Evolutionary conservation across 345 rosid species (phyloP).

Genomic region (Garcia nutans): DNA sequence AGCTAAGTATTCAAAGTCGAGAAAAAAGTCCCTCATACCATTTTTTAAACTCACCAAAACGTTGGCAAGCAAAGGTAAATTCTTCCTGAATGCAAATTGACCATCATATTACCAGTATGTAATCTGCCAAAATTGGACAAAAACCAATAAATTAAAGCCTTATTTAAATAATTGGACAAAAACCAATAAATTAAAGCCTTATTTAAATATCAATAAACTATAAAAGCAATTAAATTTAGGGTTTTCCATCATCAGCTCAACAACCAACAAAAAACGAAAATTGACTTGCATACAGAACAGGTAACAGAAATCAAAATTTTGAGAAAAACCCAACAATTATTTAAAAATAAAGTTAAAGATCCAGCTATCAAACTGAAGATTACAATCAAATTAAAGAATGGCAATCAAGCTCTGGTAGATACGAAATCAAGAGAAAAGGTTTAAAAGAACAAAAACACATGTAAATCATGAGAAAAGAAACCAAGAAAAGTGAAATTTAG

Average conservation of each 20-base stretch:
- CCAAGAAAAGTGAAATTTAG: neutral
- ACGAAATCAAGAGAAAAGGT: neutral
- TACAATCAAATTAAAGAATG: neutral
- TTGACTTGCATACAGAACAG: neutral
- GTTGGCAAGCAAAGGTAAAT: neutral
- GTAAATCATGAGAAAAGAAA: neutral
- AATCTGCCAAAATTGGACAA: neutral
- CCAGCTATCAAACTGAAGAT: neutral
- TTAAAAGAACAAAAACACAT: neutral
- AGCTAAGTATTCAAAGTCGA: conserved; percentile 32
- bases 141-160: conserved; percentile 12
- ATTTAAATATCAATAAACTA: neutral
- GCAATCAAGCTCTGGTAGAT: neutral
- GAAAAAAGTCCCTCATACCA: conserved; percentile 37
- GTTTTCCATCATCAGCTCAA: neutral
- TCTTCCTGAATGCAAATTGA: neutral
- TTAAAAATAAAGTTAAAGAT: neutral
- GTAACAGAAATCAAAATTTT: neutral
- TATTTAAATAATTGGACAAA: neutral
- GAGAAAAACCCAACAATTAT: neutral
- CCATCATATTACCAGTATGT: neutral
- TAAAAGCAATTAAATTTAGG: neutral
- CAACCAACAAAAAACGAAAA: neutral
- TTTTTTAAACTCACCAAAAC: conserved; percentile 5
- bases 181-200: conserved; percentile 10